Evolutionary conservation across 306 rosid species (phyloP), one percentile per base, ranked within the genome.

Genomic region (Vigna trinervia): DNA sequence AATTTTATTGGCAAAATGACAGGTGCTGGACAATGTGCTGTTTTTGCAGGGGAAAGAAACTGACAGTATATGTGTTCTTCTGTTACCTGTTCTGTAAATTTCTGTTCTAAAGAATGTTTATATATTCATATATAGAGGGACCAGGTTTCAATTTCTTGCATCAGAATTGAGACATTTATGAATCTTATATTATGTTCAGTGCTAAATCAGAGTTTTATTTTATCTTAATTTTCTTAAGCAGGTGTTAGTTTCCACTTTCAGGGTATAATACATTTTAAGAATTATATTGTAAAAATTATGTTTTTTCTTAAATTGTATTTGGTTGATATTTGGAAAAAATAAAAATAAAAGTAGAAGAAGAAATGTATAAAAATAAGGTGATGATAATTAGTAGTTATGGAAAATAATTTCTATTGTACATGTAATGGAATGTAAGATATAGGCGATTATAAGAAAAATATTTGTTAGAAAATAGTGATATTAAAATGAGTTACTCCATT

Each of bases 1-100:
- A 43, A n/a, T 6, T 39, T 36, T 69, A 13, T 30, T 22, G 53
- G 73, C 47, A 14, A 8, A 59, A 64, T 79, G 71, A 12, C 75
- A 64, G 82, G 59, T 64, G 12, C 28, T 71, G 58, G 15, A 67
- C 26, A 28, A 51, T 76, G 22, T 56, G 39, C 46, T 28, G 60
- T 56, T 82, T 9, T 62, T 30, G 78, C 62, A 8, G 82, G 79
- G 66, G 30, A 71, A 41, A 45, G 50, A 45, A 66, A 57, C 53
- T 57, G 76, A 66, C 52, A 41, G 43, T 41, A 38, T 30, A 38
- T 52, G 8, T 23, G 15, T 15, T 51, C 69, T 58, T 57, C 12
- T 65, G 10, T 58, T 58, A 26, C 12, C 73, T 65, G 19, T 73
- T 65, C 10, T 58, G 77, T 74, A 73, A 38, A 83, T 83, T 73